Evolutionary conservation across 768 basidiomycete genomes (phyloP).

Genomic region (Leccinum barrowsii): DNA sequence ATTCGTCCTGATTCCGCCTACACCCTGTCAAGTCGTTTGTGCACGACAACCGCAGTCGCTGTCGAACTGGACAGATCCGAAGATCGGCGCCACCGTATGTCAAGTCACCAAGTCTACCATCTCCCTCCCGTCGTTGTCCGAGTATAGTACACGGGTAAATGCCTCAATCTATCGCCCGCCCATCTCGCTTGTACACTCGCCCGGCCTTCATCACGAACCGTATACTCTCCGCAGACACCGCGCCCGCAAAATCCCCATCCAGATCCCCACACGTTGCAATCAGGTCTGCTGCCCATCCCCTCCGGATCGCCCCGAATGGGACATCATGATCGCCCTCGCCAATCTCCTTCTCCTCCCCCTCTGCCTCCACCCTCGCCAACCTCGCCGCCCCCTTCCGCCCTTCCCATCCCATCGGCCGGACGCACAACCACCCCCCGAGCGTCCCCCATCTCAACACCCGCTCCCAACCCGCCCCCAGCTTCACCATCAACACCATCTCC

Average conservation of each 20-base stretch:
- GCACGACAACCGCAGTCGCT: not conserved
- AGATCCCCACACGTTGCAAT: slow-evolving; percentile 38
- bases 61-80: not conserved
- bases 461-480: slow-evolving; percentile 49
- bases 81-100: not conserved
- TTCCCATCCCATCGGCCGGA: slow-evolving; percentile 49
- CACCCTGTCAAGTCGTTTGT: not conserved
- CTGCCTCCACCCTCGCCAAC: slow-evolving; percentile 25
- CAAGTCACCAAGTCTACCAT: not conserved
- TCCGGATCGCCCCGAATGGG: slow-evolving; percentile 50
- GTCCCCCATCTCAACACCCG: slow-evolving; percentile 58
- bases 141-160: not conserved
- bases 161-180: slow-evolving; percentile 13
- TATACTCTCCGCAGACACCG: slow-evolving; percentile 45
- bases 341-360: slow-evolving; percentile 14
- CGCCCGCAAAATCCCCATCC: slow-evolving; percentile 38
- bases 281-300: slow-evolving; percentile 55
- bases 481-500: slow-evolving; percentile 60
- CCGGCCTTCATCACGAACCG: slow-evolving; percentile 61
- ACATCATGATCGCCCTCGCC: slow-evolving; percentile 28
- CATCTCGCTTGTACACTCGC: slow-evolving; percentile 41
- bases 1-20: not conserved
- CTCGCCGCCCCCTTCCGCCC: slow-evolving; percentile 25
- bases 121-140: not conserved
- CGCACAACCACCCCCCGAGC: slow-evolving; percentile 54